Conservation (phyloP, 192 early-diverging fungal genomes). For the Obelidium mucronatum region DNA sequence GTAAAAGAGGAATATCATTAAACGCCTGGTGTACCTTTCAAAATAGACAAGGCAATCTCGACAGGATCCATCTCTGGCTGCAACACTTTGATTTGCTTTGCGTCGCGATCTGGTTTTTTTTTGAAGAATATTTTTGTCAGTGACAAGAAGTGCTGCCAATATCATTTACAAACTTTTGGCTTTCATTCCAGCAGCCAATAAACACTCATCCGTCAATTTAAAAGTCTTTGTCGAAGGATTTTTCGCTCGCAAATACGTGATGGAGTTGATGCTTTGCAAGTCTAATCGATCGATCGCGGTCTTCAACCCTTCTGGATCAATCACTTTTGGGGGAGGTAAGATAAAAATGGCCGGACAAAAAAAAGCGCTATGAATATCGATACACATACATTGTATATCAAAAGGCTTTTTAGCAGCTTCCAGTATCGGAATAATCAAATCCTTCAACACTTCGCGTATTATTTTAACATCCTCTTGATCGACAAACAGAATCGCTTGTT, state of each 20-base stretch:
- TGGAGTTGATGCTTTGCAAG: slow-evolving; percentile 9
- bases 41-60: slow-evolving; percentile 13
- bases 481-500: slow-evolving; percentile 33
- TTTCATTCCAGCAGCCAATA: slow-evolving; percentile 1
- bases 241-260: slow-evolving; percentile 26
- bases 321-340: too few species aligned
- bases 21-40: slow-evolving; percentile 11
- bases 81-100: slow-evolving; percentile 7
- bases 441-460: not conserved
- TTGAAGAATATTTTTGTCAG: too few species aligned
- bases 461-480: slow-evolving; percentile 18
- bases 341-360: too few species aligned
- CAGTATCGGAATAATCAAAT: slow-evolving; percentile 21
- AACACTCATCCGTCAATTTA: slow-evolving; percentile 25
- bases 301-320: slow-evolving; percentile 1
- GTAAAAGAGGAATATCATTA: not conserved
- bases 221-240: slow-evolving; percentile 20
- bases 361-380: not conserved
- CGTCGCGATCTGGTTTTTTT: slow-evolving; percentile 1
- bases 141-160: not conserved
- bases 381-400: slow-evolving; percentile 26
- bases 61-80: slow-evolving; percentile 31
- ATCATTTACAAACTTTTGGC: slow-evolving; percentile 8
- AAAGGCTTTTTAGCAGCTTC: slow-evolving; percentile 29
- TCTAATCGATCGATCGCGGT: slow-evolving; percentile 10